Evolutionary conservation across 164 flowering plant genomes (phyloP).

Genomic region (Chloranthus sessilifolius): DNA sequence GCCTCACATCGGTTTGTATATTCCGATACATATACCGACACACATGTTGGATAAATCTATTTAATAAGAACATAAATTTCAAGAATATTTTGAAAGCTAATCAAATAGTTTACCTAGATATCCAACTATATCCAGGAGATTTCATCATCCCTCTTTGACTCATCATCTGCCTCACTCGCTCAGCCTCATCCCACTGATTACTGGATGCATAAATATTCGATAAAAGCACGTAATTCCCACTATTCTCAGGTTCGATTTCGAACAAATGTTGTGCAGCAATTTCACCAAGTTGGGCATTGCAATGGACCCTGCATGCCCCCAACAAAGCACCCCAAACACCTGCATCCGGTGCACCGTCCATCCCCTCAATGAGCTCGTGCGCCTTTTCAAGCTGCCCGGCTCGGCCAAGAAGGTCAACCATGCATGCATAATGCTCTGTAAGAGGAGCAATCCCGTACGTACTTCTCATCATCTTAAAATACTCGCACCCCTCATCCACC

Average conservation of each 20-base stretch:
- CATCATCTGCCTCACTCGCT: slow-evolving; percentile 29
- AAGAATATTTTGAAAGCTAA: too few relatives aligned
- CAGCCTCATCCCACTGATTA: slow-evolving; percentile 37
- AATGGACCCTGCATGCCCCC: slow-evolving; percentile 33
- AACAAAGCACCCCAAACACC: slow-evolving; percentile 40
- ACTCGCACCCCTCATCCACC: slow-evolving; percentile 32
- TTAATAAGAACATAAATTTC: too few relatives aligned
- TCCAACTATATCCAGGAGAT: slow-evolving; percentile 41
- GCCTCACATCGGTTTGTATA: too few relatives aligned
- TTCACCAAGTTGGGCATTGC: slow-evolving; percentile 36
- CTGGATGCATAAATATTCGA: slow-evolving; percentile 35
- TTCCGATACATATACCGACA: too few relatives aligned
- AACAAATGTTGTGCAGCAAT: slow-evolving; percentile 35
- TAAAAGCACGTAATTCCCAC: slow-evolving; percentile 39
- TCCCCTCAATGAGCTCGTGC: slow-evolving; percentile 19
- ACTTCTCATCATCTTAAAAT: slow-evolving; percentile 30
- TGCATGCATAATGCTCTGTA: slow-evolving; percentile 37
- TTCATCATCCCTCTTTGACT: slow-evolving; percentile 24
- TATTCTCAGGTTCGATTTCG: slow-evolving; percentile 41
- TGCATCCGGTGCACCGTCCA: slow-evolving; percentile 20
- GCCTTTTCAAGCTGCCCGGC: slow-evolving; percentile 35
- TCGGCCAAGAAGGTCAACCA: slow-evolving; percentile 44
- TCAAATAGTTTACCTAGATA: slow-evolving; percentile 8
- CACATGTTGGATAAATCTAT: too few relatives aligned
- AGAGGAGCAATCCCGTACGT: slow-evolving; percentile 23